Evolutionary conservation across 164 flowering plant genomes (phyloP).

Genomic region (Dillenia turbinata): DNA sequence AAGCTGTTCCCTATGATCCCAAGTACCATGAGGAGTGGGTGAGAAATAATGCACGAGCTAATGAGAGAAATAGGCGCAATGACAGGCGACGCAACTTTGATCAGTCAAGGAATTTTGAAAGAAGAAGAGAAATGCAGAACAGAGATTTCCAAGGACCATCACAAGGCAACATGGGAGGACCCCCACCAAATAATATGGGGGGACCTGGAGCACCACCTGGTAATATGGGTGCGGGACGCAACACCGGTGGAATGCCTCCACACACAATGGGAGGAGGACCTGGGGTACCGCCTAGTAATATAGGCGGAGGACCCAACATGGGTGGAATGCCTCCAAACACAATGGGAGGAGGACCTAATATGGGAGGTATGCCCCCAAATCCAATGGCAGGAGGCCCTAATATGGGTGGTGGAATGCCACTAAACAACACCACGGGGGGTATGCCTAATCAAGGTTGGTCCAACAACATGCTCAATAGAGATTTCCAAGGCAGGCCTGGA

Average conservation of each 20-base stretch:
- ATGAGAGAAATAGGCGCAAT: slow-evolving; percentile 63
- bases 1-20: slow-evolving; percentile 84
- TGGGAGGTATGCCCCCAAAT: slow-evolving; percentile 12
- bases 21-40: slow-evolving; percentile 86
- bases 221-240: slow-evolving; percentile 13
- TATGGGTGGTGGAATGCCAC: slow-evolving; percentile 9
- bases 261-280: not conserved
- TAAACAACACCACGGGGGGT: slow-evolving; percentile 11
- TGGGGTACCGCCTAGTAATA: slow-evolving; percentile 1
- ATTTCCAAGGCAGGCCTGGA: slow-evolving; percentile 13
- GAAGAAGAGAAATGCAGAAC: slow-evolving; percentile 52
- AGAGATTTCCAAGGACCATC: slow-evolving; percentile 16
- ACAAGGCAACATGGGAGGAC: slow-evolving; percentile 8
- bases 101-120: slow-evolving; percentile 67
- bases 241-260: slow-evolving; percentile 14
- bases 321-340: slow-evolving; percentile 17
- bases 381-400: slow-evolving; percentile 1
- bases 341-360: slow-evolving; percentile 5
- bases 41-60: slow-evolving; percentile 51
- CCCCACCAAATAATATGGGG: slow-evolving; percentile 7
- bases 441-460: slow-evolving; percentile 17
- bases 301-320: slow-evolving; percentile 14
- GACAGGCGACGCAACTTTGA: slow-evolving; percentile 71
- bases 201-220: slow-evolving; percentile 8
- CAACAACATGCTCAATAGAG: slow-evolving; percentile 20